These are phyloP conservation scores for Fusarium virguliforme DNA, from an alignment of 2,329 filamentous ascomycete species.

Conservation along the genomic window DNA sequence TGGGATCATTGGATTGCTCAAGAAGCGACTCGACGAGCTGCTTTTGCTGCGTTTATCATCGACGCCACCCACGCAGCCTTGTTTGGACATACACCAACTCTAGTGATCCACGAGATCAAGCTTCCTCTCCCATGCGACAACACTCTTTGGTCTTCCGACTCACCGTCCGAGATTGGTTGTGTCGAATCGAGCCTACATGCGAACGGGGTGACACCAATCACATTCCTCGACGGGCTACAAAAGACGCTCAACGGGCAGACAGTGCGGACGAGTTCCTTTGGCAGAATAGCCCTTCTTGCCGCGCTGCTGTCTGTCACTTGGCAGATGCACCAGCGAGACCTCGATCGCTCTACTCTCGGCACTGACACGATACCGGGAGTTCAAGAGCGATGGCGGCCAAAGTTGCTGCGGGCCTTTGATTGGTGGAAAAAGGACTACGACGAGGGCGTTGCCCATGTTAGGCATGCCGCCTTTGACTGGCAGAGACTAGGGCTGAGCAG, in stretches of 20 bases:
- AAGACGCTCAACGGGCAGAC: conserved; percentile 50
- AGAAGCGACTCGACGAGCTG: conserved; percentile 51
- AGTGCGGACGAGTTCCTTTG: conserved; percentile 51
- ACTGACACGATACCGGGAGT: conserved; percentile 49
- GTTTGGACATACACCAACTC: conserved; percentile 51
- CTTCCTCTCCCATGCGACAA: conserved; percentile 51
- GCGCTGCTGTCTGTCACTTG: conserved; percentile 50
- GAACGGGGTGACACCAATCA: conserved; percentile 49
- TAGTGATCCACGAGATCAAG: conserved; percentile 52
- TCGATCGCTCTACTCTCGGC: conserved; percentile 49
- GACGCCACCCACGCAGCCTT: conserved; percentile 51
- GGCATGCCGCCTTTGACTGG: conserved; percentile 52
- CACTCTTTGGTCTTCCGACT: conserved; percentile 52
- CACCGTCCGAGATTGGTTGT: conserved; percentile 51
- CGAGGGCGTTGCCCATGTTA: conserved; percentile 49
- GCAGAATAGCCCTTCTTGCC: conserved; percentile 48
- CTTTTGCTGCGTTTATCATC: conserved; percentile 50
- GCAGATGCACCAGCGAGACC: conserved; percentile 52
- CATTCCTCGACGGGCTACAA: conserved; percentile 50
- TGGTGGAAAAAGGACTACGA: conserved; percentile 54
- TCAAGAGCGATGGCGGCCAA: conserved; percentile 51
- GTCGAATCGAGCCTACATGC: conserved; percentile 52
- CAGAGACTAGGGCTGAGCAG: conserved; percentile 48
- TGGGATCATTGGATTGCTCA: conserved; percentile 54
- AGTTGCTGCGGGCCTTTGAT: conserved; percentile 49